Evolutionary conservation across 2,329 filamentous ascomycete species (phyloP).

Genomic region (Dactylellina sp.): DNA sequence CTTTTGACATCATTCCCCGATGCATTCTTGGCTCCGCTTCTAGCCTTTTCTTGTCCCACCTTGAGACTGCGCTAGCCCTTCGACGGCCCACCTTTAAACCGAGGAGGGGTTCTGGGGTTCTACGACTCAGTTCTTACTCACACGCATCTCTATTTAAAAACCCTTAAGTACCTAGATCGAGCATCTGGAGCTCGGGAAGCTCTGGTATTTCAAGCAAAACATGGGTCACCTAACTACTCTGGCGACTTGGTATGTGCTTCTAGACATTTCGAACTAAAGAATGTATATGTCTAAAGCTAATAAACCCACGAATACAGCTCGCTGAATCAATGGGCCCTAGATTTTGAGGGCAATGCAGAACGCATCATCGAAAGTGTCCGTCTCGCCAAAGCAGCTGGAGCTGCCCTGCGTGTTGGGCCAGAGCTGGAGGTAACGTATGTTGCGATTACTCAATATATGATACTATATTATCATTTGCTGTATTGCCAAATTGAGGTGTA

Average conservation of each 20-base stretch:
- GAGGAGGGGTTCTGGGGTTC: too few relatives aligned
- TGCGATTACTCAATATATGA: conserved; percentile 53
- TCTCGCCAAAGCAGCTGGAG: conserved; percentile 71
- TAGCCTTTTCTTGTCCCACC: not conserved
- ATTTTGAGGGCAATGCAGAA: conserved; percentile 73
- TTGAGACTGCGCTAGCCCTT: too few relatives aligned
- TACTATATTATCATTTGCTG: not conserved
- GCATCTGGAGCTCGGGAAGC: too few relatives aligned
- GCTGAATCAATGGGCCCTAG: conserved; percentile 69
- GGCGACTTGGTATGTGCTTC: conserved; percentile 62
- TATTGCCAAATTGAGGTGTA: conserved; percentile 55
- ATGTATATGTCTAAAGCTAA: not conserved
- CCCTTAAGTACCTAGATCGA: too few relatives aligned
- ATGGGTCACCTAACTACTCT: conserved; percentile 65
- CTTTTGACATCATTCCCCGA: too few relatives aligned
- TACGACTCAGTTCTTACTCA: too few relatives aligned
- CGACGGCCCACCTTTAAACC: too few relatives aligned
- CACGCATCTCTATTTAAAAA: too few relatives aligned
- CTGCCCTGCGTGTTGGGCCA: conserved; percentile 72
- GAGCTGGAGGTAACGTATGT: conserved; percentile 67
- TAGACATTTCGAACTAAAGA: conserved; percentile 57
- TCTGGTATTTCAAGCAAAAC: not conserved
- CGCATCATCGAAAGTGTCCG: conserved; percentile 74
- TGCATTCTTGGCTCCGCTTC: not conserved
- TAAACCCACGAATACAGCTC: conserved; percentile 20